These are phyloP conservation scores for Exophiala aquamarina DNA, from an alignment of 2,329 filamentous ascomycete species.

Conservation along the genomic window DNA sequence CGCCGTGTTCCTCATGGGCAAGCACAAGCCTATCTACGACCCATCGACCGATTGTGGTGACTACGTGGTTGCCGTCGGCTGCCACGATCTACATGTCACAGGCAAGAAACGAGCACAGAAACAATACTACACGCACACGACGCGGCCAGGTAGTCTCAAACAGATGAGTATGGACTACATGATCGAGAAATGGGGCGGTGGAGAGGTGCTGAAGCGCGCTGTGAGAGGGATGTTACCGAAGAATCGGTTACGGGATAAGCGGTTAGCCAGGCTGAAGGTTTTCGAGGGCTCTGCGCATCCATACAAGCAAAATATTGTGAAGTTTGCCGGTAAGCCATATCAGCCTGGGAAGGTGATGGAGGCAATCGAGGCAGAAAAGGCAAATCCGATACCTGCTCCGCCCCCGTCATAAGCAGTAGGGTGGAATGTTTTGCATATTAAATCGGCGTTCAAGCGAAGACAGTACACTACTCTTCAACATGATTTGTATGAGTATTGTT, in stretches of 20 bases:
- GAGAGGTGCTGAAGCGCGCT: conserved; percentile 85
- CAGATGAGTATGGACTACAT: conserved; percentile 91
- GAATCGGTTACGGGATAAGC: conserved; percentile 85
- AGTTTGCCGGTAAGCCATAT: conserved; percentile 59
- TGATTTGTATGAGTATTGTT: conserved; percentile 19
- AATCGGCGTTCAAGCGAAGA: conserved; percentile 6
- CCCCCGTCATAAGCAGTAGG: background rate
- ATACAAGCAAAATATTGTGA: conserved; percentile 83
- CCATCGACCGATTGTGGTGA: conserved; percentile 98
- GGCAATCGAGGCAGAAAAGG: conserved; percentile 18
- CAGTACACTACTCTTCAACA: background rate
- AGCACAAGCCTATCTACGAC: conserved; percentile 98
- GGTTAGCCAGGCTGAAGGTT: conserved; percentile 85
- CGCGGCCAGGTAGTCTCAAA: conserved; percentile 81
- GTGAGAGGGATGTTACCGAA: conserved; percentile 98
- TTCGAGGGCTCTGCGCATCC: conserved; percentile 93
- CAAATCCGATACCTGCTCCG: conserved; percentile 6
- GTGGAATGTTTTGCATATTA: background rate
- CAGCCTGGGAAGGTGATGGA: conserved; percentile 15
- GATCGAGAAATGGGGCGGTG: conserved; percentile 91
- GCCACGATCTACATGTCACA: conserved; percentile 80
- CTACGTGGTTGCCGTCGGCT: conserved; percentile 94
- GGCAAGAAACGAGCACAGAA: conserved; percentile 93
- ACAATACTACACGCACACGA: conserved; percentile 93
- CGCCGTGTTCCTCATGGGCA: conserved; percentile 68